Conservation (phyloP, 768 basidiomycete species). For the Calocera cornea region DNA sequence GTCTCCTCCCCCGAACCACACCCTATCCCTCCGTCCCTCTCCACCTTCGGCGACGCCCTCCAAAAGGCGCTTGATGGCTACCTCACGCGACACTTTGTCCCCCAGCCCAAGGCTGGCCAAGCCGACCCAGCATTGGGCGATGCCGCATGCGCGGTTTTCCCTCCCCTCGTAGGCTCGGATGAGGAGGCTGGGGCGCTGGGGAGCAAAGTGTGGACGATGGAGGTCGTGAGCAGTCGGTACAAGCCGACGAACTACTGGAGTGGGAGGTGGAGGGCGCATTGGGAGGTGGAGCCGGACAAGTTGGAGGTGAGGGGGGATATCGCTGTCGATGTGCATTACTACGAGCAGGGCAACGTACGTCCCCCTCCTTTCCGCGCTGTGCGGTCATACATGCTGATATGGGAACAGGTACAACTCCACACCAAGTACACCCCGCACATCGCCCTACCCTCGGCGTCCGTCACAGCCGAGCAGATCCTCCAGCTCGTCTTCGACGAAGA, state of each 20-base stretch:
- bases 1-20: neutral
- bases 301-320: conserved; percentile 58
- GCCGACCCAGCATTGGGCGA: neutral
- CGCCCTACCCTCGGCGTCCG: conserved; percentile 40
- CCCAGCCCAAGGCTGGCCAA: neutral
- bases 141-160: neutral
- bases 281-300: conserved; percentile 53
- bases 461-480: conserved; percentile 56
- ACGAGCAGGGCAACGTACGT: conserved; percentile 84
- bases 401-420: conserved; percentile 69
- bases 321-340: conserved; percentile 83
- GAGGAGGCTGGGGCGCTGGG: neutral
- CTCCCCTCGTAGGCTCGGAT: neutral
- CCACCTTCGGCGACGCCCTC: neutral
- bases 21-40: neutral
- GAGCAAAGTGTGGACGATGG: neutral
- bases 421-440: conserved; percentile 58
- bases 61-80: neutral
- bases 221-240: conserved; percentile 4
- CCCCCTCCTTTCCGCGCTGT: neutral
- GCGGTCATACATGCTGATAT: neutral
- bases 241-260: neutral
- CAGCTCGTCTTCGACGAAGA: conserved; percentile 74
- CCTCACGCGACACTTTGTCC: conserved; percentile 6
- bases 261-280: conserved; percentile 87